These are phyloP conservation scores for Meyerozyma elateridarum DNA, from an alignment of 1,139 yeast species.

Conservation along the genomic window DNA sequence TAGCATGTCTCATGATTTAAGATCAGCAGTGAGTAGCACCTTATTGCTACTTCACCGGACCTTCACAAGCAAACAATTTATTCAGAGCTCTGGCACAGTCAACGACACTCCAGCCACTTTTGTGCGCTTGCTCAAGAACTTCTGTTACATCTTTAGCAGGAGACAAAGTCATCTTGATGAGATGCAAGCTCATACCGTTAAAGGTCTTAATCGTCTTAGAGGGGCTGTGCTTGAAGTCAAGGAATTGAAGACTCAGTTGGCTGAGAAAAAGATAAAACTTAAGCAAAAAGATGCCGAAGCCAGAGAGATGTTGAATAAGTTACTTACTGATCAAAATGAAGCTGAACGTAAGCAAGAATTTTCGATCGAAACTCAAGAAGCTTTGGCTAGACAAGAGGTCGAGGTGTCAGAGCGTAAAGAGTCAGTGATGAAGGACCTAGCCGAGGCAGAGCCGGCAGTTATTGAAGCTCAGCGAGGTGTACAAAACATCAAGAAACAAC, in stretches of 20 bases:
- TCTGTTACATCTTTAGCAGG: slow-evolving; percentile 36
- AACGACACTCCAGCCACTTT: slow-evolving; percentile 60
- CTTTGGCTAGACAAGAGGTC: slow-evolving; percentile 62
- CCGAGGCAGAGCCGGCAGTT: slow-evolving; percentile 79
- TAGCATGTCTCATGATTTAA: no score
- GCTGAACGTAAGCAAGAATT: slow-evolving; percentile 90
- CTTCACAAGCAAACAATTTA: no score
- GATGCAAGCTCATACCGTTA: slow-evolving; percentile 65
- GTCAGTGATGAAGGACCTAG: slow-evolving; percentile 59
- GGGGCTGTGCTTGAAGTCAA: slow-evolving; percentile 77
- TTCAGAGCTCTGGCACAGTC: no score
- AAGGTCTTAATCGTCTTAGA: slow-evolving; percentile 69
- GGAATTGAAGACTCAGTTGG: slow-evolving; percentile 50
- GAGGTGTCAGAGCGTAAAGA: slow-evolving; percentile 54
- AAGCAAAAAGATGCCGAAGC: slow-evolving; percentile 64
- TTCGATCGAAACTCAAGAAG: slow-evolving; percentile 69
- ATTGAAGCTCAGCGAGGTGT: slow-evolving; percentile 83
- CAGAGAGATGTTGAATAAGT: slow-evolving; percentile 60
- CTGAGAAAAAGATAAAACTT: slow-evolving; percentile 49
- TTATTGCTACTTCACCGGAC: no score
- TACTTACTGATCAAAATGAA: slow-evolving; percentile 87
- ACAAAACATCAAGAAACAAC: slow-evolving; percentile 86
- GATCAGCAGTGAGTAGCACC: no score
- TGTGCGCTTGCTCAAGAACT: slow-evolving; percentile 47
- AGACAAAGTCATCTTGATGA: slow-evolving; percentile 54